A percentile compares a stretch with the other conserved stretches of the same genome.
Evolutionary conservation across 2,329 filamentous ascomycete genomes (phyloP).

Genomic region (Cercospora zeina): DNA sequence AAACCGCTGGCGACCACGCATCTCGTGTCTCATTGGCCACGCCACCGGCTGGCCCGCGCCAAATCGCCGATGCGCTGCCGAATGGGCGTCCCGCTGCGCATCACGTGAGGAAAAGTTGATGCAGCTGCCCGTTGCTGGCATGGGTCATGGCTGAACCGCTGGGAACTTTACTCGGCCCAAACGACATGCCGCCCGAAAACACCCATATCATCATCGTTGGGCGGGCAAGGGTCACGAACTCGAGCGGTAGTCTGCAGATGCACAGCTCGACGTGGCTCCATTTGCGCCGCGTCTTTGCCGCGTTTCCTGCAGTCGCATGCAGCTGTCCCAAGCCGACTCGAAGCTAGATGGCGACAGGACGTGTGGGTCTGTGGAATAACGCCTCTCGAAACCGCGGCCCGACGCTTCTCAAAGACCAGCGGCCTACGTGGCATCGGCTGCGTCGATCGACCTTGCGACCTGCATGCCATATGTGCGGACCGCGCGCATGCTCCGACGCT

Average conservation of each 20-base stretch:
- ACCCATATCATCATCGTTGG: too few species aligned
- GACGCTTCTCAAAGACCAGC: background rate
- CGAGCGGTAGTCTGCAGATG: constrained; percentile 7
- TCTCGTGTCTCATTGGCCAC: background rate
- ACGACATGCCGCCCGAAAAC: constrained; percentile 12
- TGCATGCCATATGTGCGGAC: constrained; percentile 2
- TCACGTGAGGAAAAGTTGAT: constrained; percentile 17
- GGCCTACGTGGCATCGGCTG: constrained; percentile 7
- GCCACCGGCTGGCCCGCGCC: background rate
- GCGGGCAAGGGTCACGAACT: background rate
- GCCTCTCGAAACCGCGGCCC: background rate
- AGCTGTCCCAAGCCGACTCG: background rate
- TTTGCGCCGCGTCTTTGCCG: background rate
- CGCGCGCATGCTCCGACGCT: background rate
- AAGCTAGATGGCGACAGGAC: background rate
- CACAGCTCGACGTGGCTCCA: constrained; percentile 16
- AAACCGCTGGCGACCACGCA: constrained; percentile 9
- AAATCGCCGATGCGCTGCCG: constrained; percentile 15
- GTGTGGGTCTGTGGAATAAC: background rate
- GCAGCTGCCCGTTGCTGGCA: constrained; percentile 16
- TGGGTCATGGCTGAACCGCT: constrained; percentile 2
- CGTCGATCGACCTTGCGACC: background rate
- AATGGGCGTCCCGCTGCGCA: background rate
- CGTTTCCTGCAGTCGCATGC: background rate
- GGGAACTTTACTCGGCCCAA: background rate